Percentiles rank a stretch among this genome's conserved stretches.
Conservation (phyloP, 257 asterid species). For the Misopates orontium region DNA sequence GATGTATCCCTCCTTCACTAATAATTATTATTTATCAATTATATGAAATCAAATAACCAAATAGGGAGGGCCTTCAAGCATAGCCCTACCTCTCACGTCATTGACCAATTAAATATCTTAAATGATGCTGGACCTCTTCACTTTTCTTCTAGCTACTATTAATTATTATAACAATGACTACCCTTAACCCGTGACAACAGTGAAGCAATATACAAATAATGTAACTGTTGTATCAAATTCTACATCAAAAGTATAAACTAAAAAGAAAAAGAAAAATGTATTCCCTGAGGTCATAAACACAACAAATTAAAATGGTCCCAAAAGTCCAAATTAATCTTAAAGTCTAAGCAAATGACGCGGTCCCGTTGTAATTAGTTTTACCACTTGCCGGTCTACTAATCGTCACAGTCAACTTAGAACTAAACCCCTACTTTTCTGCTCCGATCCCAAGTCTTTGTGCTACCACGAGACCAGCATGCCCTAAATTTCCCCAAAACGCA, state of each 20-base stretch:
- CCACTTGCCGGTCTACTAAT: constrained; percentile 17
- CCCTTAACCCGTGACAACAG: not conserved
- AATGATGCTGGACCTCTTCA: not conserved
- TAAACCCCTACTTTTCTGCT: not conserved
- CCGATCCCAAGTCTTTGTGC: not conserved
- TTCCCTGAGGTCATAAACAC: not conserved
- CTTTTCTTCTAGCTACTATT: no score
- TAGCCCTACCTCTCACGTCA: constrained; percentile 11
- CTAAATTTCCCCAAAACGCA: not conserved
- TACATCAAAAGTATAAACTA: no score
- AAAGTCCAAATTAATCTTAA: constrained; percentile 5
- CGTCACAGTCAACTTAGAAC: constrained; percentile 25
- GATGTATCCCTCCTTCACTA: no score
- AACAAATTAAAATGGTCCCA: not conserved
- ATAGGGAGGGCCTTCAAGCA: constrained; percentile 16
- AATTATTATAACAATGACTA: not conserved
- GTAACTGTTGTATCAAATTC: no score
- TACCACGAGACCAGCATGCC: not conserved
- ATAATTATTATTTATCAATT: not conserved
- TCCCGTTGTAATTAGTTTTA: not conserved
- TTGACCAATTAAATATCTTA: constrained; percentile 22
- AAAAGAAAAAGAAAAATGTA: no score
- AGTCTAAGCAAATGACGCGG: constrained; percentile 23
- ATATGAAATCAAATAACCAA: constrained; percentile 1
- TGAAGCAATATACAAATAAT: no score